Evolutionary conservation across 768 basidiomycete species (phyloP), one percentile per base, ranked within the genome.

Genomic region (Tulasnella sp.): DNA sequence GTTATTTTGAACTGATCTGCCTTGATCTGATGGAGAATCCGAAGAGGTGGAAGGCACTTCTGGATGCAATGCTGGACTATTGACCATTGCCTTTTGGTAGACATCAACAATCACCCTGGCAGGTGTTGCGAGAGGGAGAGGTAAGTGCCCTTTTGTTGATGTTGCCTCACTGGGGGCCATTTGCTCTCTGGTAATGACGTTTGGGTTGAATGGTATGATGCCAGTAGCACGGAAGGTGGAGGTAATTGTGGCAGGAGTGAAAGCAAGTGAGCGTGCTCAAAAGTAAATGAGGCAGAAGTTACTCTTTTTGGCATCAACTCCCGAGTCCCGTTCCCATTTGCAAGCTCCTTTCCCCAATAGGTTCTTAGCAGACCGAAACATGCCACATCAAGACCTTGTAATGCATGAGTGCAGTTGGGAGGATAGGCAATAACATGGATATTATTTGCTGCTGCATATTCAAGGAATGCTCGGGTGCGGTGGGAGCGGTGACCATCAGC

Each of bases 401-500:
- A 20, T 8, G 16, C 20, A 53, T 76, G 74, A 0, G 69, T 73
- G 3, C 58, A 48, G 54, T 75, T 71, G n/a, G 71, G 57, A 13
- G 69, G 72, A 59, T 73, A 74, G 53, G 67, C 70, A 0, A 74
- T 54, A 4, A 74, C 57, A 19, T 62, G 51, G n/a, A 75, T 73
- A 1, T 63, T 59, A 53, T 72, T 45, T 0, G 57, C 48, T 1
- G 22, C 37, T 3, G 27, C 37, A 60, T 69, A 69, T 8, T 62
- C 48, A 15, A 76, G 65, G 50, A 74, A 70, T 5, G 48, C 60
- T 3, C 48, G 41, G 3, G 64, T 67, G 50, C 65, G 69, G 49
- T 75, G 72, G 0, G 69, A 73, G 44, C 61, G 66, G 48, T 76
- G 73, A 0, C 74, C 69, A 62, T 75, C 70, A 9, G 75, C 63